Evolutionary conservation across 2,329 filamentous ascomycete genomes (phyloP).

Genomic region (Trichoderma sp.): DNA sequence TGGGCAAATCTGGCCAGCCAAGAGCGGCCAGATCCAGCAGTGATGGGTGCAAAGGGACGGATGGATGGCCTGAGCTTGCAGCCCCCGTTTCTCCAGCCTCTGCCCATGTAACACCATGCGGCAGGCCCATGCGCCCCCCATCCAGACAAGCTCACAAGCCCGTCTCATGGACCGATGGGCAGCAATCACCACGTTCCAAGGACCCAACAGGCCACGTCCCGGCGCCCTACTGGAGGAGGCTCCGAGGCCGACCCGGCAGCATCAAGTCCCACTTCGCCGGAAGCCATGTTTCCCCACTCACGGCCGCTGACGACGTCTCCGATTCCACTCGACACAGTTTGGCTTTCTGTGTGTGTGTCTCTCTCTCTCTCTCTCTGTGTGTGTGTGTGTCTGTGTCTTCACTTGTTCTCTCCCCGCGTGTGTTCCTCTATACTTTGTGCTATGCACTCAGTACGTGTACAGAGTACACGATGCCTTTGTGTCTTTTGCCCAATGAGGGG

Average conservation of each 20-base stretch:
- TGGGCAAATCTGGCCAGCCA: conserved; percentile 12
- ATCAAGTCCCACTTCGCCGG: conserved; percentile 25
- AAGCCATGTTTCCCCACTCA: conserved; percentile 8
- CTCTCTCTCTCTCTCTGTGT: background rate
- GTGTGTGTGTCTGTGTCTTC: background rate
- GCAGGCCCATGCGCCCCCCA: conserved; percentile 8
- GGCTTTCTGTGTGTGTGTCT: background rate
- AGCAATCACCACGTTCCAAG: conserved; percentile 1
- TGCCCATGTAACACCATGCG: conserved; percentile 12
- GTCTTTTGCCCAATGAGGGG: background rate
- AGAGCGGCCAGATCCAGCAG: conserved; percentile 14
- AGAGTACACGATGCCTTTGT: background rate
- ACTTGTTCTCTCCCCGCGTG: background rate
- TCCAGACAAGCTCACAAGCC: background rate
- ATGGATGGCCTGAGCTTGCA: conserved; percentile 7
- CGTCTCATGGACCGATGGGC: conserved; percentile 3
- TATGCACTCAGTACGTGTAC: background rate
- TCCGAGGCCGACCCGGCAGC: conserved; percentile 17
- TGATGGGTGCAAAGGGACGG: conserved; percentile 17
- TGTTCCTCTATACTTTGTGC: background rate
- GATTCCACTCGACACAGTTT: background rate
- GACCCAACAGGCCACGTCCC: background rate
- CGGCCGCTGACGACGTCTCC: conserved; percentile 21
- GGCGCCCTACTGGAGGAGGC: conserved; percentile 5
- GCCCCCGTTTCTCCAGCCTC: conserved; percentile 11